Base-by-base conservation (phyloP, 306 rosid species). In the Malus asiatica region DNA sequence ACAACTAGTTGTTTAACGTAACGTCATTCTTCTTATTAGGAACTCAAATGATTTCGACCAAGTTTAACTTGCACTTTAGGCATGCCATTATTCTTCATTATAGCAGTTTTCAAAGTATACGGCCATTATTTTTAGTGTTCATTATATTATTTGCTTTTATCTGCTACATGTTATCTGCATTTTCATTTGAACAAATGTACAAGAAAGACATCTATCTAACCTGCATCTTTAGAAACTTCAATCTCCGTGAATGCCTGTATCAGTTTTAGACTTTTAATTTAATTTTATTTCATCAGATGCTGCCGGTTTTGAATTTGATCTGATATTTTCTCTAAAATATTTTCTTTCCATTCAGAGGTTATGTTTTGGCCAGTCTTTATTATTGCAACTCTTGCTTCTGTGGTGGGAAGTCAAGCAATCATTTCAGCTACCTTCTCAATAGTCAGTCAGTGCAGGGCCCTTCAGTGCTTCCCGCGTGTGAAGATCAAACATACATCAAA, bases 401-500 rank as follows among this genome's bases (percentile, higher is more conserved):
- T 70, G 66, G 84, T 76, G 76, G 84, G 77, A 66, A 80, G 84
- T 77, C 84, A 76, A 65, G 84, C 84, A 52, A 76, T 80, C 27
- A 80, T 80, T 38, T 75, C 79, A 25, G 84, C 80, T 46, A 80
- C 84, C 52, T 80, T 80, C 68, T 80, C 84, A 19, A 80, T 80
- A 61, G 73, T 80, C 63, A 61, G 78, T 62, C 83, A 80, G 79
- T 74, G 79, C 57, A 62, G 73, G 62, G 79, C 80, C 32, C 73
- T 80, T 48, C 69, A 80, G 44, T 80, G 77, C 73, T 80, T 80
- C 68, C 84, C 80, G 3, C 71, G 73, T 19, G 84, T 80, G 72
- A 75, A 76, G 66, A 77, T 80, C 27, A 65, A 75, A 38, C 84
- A 80, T 64, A 79, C 83, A 4, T 79, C 83, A n/a, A 70, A 74